Evolutionary conservation across 768 basidiomycete species (phyloP), one percentile per base, ranked within the genome.

Genomic region (Pulveroboletus sp.): DNA sequence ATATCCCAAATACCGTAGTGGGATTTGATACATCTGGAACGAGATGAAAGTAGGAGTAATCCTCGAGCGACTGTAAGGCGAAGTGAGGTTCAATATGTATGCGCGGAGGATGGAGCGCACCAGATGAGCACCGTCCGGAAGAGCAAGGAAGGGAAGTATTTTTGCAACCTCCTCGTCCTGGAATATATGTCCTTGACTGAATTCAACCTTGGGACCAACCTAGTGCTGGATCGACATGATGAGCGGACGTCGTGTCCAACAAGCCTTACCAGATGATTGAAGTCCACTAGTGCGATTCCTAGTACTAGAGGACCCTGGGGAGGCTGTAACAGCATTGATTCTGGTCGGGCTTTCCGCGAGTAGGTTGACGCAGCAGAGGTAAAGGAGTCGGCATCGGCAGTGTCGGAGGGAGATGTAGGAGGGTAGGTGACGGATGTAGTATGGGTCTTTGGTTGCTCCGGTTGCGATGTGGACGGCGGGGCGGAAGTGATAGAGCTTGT

Each of bases 91-190:
- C 2, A 39, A 63, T 50, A 36, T 37, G 39, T 39, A 43, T 54
- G 15, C 36, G 24, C 11, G 31, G 39, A 27, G 28, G 30, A 44
- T 21, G 53, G 15, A 46, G 28, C 39, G 55, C 59, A 94, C 92
- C 57, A 96, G 67, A 71, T 99, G 96, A 9, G 96, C 96, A 15
- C 96, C 96, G 61, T 99, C 96, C 2, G 96, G 96, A 26, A 99
- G 77, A 1, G 96, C 96, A 11, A 99, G 77, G 71, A 99, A 98
- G 0, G 96, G 96, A 28, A 99, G 74, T 31, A 92, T 83, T 65
- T 85, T 88, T 31, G 75, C 73, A 27, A 97, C 76, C 63, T 94
- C 90, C 53, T 92, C 89, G 63, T 98, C 85, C 32, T 89, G 78
- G 55, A 89, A 85, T 28, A 95, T 78, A 3, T 83, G 82, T 4